Percentiles rank a stretch among this genome's conserved stretches.
These are phyloP conservation scores for Clonostachys chloroleuca DNA, from an alignment of 2,329 filamentous ascomycete species.

Conservation along the genomic window DNA sequence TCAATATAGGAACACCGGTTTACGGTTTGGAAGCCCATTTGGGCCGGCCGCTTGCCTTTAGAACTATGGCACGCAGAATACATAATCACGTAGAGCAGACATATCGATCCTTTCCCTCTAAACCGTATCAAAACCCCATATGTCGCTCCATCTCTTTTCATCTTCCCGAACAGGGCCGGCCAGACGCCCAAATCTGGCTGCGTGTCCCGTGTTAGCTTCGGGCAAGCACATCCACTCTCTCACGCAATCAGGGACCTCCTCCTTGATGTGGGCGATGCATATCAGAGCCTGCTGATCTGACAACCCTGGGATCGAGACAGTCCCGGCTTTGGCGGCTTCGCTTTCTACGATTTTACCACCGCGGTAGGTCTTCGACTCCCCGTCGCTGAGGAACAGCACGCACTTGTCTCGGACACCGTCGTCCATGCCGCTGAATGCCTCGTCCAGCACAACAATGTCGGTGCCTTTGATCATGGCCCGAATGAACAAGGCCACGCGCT, in stretches of 20 bases:
- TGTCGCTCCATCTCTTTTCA: conserved; percentile 55
- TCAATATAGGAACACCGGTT: too few relatives aligned
- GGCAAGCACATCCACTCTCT: conserved; percentile 84
- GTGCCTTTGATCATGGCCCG: conserved; percentile 76
- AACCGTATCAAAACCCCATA: conserved; percentile 47
- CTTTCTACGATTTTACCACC: conserved; percentile 19
- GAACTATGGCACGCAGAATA: too few relatives aligned
- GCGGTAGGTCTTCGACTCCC: conserved; percentile 42
- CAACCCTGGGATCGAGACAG: conserved; percentile 56
- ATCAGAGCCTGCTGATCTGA: conserved; percentile 72
- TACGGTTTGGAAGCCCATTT: too few relatives aligned
- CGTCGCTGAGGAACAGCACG: conserved; percentile 69
- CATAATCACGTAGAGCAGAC: too few relatives aligned
- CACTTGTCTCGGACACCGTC: conserved; percentile 81
- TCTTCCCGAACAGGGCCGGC: conserved; percentile 56
- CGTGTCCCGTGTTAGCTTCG: conserved; percentile 58
- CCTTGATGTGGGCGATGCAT: conserved; percentile 86
- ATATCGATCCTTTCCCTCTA: neutral
- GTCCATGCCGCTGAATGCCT: conserved; percentile 85
- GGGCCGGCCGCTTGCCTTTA: too few relatives aligned
- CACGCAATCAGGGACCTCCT: conserved; percentile 83
- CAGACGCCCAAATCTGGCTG: conserved; percentile 61
- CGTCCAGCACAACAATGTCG: conserved; percentile 80
- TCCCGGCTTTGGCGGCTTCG: conserved; percentile 27
- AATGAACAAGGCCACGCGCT: conserved; percentile 81